These are phyloP conservation scores for Cercophora samala DNA, from an alignment of 495 filamentous ascomycete species.

Conservation along the genomic window DNA sequence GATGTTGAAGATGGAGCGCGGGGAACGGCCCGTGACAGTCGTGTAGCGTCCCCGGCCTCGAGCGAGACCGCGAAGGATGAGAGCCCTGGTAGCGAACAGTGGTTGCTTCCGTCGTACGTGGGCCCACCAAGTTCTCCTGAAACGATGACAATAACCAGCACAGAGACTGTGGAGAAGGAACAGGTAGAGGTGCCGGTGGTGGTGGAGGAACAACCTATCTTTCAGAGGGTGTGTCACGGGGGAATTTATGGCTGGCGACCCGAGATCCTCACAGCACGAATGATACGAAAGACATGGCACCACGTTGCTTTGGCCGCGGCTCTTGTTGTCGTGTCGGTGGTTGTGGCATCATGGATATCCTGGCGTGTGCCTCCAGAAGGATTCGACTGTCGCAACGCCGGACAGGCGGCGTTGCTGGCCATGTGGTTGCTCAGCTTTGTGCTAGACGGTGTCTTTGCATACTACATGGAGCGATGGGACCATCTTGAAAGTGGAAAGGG, in stretches of 20 bases:
- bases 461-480: background rate
- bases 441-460: conserved; percentile 10
- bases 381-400: conserved; percentile 20
- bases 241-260: conserved; percentile 19
- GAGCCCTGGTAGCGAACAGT: background rate
- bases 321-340: conserved; percentile 14
- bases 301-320: conserved; percentile 5
- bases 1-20: too few species aligned
- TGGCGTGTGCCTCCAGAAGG: conserved; percentile 21
- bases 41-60: background rate
- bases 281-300: background rate
- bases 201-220: conserved; percentile 1
- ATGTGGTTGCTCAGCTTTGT: conserved; percentile 9
- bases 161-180: background rate
- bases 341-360: conserved; percentile 17
- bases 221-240: conserved; percentile 11
- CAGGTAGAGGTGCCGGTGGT: background rate
- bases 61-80: background rate
- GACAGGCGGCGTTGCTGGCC: conserved; percentile 9
- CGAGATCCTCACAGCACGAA: background rate
- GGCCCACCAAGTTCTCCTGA: background rate
- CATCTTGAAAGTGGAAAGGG: background rate
- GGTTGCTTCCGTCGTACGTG: background rate
- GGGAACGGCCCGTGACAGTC: too few species aligned
- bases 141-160: too few species aligned